A percentile compares a stretch with the other conserved stretches of the same genome.
These are phyloP conservation scores for Oryza rufipogon DNA, from an alignment of 176 grass and related monocot species.

Conservation along the genomic window DNA sequence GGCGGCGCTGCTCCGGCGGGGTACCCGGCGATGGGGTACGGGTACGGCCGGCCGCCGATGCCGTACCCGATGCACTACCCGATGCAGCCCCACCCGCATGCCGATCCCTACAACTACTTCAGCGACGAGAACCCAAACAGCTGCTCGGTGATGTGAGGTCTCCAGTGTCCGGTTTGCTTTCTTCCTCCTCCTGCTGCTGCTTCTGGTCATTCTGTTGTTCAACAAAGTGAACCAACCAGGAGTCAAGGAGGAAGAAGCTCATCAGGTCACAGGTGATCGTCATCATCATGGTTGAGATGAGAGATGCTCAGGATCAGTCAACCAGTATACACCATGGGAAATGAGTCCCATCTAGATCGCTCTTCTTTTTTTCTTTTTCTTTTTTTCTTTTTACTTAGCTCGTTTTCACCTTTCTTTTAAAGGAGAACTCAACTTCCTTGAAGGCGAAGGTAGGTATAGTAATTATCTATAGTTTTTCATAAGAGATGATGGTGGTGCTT, in stretches of 20 bases:
- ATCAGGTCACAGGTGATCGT: not conserved
- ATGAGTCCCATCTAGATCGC: constrained; percentile 44
- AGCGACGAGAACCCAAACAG: constrained; percentile 76
- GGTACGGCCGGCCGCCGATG: constrained; percentile 57
- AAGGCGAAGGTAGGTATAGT: constrained; percentile 75
- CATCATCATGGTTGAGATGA: constrained; percentile 6
- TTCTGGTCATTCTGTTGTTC: not conserved
- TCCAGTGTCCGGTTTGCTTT: not conserved
- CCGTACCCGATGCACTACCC: constrained; percentile 47
- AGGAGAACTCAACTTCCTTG: constrained; percentile 41
- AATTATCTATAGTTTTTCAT: constrained; percentile 60
- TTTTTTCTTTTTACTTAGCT: constrained; percentile 33
- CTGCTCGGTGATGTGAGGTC: constrained; percentile 65
- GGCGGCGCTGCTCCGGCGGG: not conserved
- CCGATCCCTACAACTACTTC: constrained; percentile 62
- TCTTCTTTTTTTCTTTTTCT: not conserved
- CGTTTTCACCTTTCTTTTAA: constrained; percentile 46
- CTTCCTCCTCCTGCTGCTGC: not conserved
- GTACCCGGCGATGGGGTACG: constrained; percentile 73
- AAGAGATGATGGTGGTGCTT: constrained; percentile 32
- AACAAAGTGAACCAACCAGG: not conserved
- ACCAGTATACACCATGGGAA: constrained; percentile 44
- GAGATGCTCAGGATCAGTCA: not conserved
- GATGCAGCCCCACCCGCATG: constrained; percentile 43
- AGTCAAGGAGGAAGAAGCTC: not conserved